Conservation (phyloP, 768 basidiomycete genomes). For the Amanita exitialis region DNA sequence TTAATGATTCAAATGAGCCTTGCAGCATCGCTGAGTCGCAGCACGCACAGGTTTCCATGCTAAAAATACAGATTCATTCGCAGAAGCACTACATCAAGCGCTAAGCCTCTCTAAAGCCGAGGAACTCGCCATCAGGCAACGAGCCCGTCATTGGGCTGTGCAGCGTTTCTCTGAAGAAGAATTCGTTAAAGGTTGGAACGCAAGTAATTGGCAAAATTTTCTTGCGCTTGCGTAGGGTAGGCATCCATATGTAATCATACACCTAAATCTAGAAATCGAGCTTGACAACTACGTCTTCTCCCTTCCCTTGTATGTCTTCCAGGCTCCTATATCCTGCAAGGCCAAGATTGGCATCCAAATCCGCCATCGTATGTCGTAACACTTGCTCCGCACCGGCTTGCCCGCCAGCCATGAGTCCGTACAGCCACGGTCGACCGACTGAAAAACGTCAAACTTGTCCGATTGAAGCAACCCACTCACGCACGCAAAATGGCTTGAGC, state of each 20-base stretch:
- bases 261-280: slow-evolving; percentile 19
- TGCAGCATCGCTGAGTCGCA: not conserved
- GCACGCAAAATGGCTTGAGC: slow-evolving; percentile 71
- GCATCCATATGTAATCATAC: not conserved
- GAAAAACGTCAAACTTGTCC: not conserved
- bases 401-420: slow-evolving; percentile 61
- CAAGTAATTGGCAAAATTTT: slow-evolving; percentile 45
- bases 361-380: slow-evolving; percentile 54
- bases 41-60: slow-evolving; percentile 65
- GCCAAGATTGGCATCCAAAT: slow-evolving; percentile 56
- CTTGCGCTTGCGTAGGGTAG: slow-evolving; percentile 7
- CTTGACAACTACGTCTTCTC: slow-evolving; percentile 37
- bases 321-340: slow-evolving; percentile 49
- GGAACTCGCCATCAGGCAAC: slow-evolving; percentile 49
- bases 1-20: not conserved
- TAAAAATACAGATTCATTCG: slow-evolving; percentile 50
- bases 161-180: slow-evolving; percentile 67
- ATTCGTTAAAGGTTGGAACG: slow-evolving; percentile 71
- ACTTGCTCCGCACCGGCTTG: slow-evolving; percentile 72
- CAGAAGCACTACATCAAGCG: slow-evolving; percentile 52
- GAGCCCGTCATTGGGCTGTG: slow-evolving; percentile 65
- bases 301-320: slow-evolving; percentile 53
- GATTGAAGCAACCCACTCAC: slow-evolving; percentile 13
- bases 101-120: slow-evolving; percentile 45
- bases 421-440: slow-evolving; percentile 74